Evolutionary conservation across 225 moss, liverwort and hornwort genomes (phyloP).

Genomic region (Rhytidiadelphus loreus): DNA sequence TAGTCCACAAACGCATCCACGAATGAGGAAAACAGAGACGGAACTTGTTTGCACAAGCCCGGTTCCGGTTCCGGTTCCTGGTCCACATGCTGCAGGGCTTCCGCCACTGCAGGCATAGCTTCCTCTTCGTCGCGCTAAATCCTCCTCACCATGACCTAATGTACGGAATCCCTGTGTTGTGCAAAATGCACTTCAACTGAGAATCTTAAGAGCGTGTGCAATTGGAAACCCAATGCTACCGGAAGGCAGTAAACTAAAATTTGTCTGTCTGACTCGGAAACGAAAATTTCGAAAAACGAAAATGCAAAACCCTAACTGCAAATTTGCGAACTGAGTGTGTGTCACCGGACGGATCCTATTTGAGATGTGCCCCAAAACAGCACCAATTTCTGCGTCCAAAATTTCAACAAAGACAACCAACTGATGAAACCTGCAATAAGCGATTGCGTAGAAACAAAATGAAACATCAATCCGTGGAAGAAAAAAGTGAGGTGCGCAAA

Average conservation of each 20-base stretch:
- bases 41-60: conserved; percentile 38
- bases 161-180: background rate
- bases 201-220: background rate
- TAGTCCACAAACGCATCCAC: conserved; percentile 84
- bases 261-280: background rate
- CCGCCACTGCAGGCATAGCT: conserved; percentile 26
- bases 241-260: background rate
- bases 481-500: background rate
- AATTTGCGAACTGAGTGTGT: background rate
- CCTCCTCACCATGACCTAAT: background rate
- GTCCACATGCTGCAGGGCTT: conserved; percentile 2
- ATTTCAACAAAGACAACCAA: background rate
- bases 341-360: background rate
- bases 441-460: background rate
- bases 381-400: background rate
- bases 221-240: background rate
- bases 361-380: background rate
- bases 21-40: conserved; percentile 62
- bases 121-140: background rate
- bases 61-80: background rate
- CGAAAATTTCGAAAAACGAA: background rate
- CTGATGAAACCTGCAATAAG: background rate
- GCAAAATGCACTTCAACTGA: background rate
- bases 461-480: background rate
- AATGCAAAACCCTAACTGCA: background rate